A percentile compares a stretch with the other conserved stretches of the same genome.
Conservation (phyloP, 805 yeast genomes). For the Ogataea ganodermae region DNA sequence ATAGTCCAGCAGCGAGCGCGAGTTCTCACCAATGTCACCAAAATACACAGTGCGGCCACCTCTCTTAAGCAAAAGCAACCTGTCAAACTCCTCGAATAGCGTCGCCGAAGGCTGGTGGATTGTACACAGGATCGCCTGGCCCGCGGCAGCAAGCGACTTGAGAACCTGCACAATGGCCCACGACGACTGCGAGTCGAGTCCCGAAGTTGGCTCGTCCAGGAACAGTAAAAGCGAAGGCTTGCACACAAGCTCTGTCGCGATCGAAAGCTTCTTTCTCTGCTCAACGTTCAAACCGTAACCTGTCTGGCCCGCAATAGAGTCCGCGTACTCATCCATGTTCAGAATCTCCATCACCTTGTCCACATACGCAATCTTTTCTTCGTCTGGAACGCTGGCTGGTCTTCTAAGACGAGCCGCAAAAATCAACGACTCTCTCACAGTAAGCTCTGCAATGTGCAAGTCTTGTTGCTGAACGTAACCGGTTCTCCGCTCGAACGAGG, state of each 20-base stretch:
- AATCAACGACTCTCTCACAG: conserved; percentile 52
- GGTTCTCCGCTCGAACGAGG: conserved; percentile 53
- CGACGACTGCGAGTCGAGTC: conserved; percentile 60
- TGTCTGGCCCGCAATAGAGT: conserved; percentile 49
- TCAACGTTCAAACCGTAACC: conserved; percentile 57
- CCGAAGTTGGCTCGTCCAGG: conserved; percentile 64
- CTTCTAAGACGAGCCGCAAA: conserved; percentile 54
- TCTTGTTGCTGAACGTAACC: conserved; percentile 62
- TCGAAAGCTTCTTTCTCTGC: conserved; percentile 54
- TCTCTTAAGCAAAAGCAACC: conserved; percentile 45
- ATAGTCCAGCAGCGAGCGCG: conserved; percentile 43
- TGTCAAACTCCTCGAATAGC: conserved; percentile 46
- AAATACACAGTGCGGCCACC: conserved; percentile 58
- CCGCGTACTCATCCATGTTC: conserved; percentile 48
- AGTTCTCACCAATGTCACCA: conserved; percentile 53
- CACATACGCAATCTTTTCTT: conserved; percentile 46
- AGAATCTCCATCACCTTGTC: conserved; percentile 43
- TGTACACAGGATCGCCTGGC: conserved; percentile 61
- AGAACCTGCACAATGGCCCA: conserved; percentile 58
- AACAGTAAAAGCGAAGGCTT: conserved; percentile 54
- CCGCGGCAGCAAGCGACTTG: conserved; percentile 50
- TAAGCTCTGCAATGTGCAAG: conserved; percentile 49
- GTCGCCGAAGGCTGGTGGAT: conserved; percentile 53
- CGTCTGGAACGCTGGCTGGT: conserved; percentile 40
- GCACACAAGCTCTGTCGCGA: conserved; percentile 58